These are phyloP conservation scores for Acorus gramineus DNA, from an alignment of 106 monocot genomes.

Conservation along the genomic window DNA sequence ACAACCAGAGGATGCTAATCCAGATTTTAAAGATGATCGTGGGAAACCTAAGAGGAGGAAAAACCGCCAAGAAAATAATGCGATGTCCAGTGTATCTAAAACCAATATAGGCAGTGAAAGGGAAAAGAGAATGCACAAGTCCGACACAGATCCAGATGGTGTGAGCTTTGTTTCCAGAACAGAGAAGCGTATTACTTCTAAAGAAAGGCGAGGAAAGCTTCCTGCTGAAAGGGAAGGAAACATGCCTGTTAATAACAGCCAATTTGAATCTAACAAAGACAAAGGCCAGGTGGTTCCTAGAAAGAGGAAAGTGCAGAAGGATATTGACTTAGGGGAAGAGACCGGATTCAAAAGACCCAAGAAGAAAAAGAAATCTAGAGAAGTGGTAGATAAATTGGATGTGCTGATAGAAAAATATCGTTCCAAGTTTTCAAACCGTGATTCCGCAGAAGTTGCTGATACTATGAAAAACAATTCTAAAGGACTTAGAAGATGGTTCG, in stretches of 20 bases:
- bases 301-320: constrained; percentile 39
- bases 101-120: constrained; percentile 6
- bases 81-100: background rate
- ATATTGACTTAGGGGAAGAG: constrained; percentile 4
- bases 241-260: background rate
- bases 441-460: constrained; percentile 19
- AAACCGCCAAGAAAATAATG: too few relatives aligned
- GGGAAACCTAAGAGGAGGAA: constrained; percentile 1
- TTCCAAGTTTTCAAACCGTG: constrained; percentile 42
- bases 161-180: background rate
- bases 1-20: background rate
- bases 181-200: constrained; percentile 4
- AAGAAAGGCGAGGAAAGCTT: too few relatives aligned
- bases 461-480: constrained; percentile 4
- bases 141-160: too few relatives aligned
- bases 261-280: constrained; percentile 6
- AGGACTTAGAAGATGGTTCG: constrained; percentile 62
- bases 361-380: constrained; percentile 25
- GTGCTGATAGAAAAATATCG: constrained; percentile 68
- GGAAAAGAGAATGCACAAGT: constrained; percentile 1
- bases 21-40: background rate
- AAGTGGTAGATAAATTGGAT: constrained; percentile 59
- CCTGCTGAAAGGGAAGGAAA: background rate
- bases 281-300: background rate
- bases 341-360: constrained; percentile 13